A percentile compares a stretch with the other conserved stretches of the same genome.
Conservation (phyloP, 768 basidiomycete species). For the Mycena venus region DNA sequence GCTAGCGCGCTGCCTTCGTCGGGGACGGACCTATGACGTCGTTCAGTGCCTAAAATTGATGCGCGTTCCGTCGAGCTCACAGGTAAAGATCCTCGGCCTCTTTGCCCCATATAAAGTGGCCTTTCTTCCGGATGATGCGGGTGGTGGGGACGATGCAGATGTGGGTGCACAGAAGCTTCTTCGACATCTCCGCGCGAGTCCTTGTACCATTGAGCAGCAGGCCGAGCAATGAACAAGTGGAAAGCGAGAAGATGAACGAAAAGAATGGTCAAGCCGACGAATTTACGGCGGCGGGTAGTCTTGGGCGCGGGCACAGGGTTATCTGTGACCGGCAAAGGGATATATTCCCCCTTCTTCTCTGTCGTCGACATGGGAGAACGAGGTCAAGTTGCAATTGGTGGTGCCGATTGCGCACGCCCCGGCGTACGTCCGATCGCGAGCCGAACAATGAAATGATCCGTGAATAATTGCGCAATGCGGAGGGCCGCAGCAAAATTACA, state of each 20-base stretch:
- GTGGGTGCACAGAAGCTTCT: conserved; percentile 5
- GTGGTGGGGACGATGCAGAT: not conserved
- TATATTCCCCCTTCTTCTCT: conserved; percentile 28
- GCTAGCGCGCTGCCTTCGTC: conserved; percentile 61
- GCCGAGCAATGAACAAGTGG: conserved; percentile 17
- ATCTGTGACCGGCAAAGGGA: conserved; percentile 32
- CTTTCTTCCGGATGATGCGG: conserved; percentile 22
- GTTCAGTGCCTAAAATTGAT: not conserved
- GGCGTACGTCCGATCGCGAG: not conserved
- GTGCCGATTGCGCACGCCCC: not conserved
- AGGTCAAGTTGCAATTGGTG: conserved; percentile 9
- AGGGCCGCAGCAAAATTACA: too few relatives aligned
- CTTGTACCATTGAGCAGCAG: conserved; percentile 17
- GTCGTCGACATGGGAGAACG: conserved; percentile 11
- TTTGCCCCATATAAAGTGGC: conserved; percentile 29
- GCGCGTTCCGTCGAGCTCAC: conserved; percentile 4
- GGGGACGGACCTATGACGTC: conserved; percentile 60
- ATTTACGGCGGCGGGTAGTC: conserved; percentile 7
- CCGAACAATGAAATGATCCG: not conserved
- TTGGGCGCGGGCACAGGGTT: conserved; percentile 10
- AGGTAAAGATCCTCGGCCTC: conserved; percentile 51
- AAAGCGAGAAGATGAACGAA: conserved; percentile 15
- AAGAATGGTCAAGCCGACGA: conserved; percentile 19
- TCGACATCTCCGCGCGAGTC: not conserved
- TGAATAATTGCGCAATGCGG: too few relatives aligned